Evolutionary conservation across 176 grass and related monocot genomes (phyloP), one percentile per base, ranked within the genome.

Genomic region (Zoysia japonica): DNA sequence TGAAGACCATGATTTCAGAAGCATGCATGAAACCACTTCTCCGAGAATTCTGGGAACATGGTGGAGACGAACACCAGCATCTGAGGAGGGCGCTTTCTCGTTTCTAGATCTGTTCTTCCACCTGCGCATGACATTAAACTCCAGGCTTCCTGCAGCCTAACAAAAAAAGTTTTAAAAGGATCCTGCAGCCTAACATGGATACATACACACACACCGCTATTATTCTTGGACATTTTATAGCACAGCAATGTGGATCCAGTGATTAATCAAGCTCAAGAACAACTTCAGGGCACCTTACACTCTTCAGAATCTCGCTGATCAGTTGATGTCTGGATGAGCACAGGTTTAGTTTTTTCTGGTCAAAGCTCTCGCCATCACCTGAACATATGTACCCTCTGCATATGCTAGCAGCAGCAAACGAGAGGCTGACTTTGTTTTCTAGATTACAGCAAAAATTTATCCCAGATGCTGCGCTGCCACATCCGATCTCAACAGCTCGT

Each of bases 331-430:
- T 19, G 8, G 54, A 57, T 49, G 16, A 63, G 14, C 41, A 38
- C 38, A 35, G 57, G 16, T 16, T 28, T 28, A 28, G 28, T 28
- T 28, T 28, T 74, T 78, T 74, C 51, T 42, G 61, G 48, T 73
- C 68, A 79, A 80, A 50, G 11, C 76, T 61, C 56, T 76, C 6
- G 19, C 76, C 61, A 47, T 57, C 72, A 82, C 65, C 71, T 79
- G 83, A 79, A 73, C 59, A 72, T 72, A 79, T 66, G 68, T 74
- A 76, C 51, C 60, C 67, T 85, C 76, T 36, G 68, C 75, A 73
- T 68, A 57, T 68, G 47, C 57, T 20, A 67, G 69, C 41, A 41
- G 68, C 35, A 53, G 39, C 65, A 67, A n/a, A n/a, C n/a, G n/a
- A n/a, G n/a, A n/a, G n/a, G 45, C 16, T 73, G 48, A 16, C 52